Base-by-base conservation (phyloP, 768 basidiomycete species). In the Psilocybe subaeruginosa region DNA sequence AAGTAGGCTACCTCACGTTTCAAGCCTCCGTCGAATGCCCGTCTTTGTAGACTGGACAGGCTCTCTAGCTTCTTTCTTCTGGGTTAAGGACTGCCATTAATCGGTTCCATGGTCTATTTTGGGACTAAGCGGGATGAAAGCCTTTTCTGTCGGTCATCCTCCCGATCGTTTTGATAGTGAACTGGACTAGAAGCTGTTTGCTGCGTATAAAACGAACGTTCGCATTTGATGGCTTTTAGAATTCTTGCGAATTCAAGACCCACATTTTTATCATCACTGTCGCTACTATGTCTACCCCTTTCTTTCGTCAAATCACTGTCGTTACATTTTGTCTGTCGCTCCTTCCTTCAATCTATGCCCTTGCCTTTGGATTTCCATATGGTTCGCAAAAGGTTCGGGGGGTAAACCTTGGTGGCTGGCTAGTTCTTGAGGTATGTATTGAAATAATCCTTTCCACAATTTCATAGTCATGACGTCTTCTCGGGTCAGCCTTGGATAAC, bases 401-500 rank as follows among this genome's bases (percentile, higher is more conserved):
- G 59, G 92, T 93, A 63, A 93, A 90, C 73, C 81, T 93, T n/a
- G 92, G 92, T 43, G 81, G 80, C 56, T 80, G 75, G 82, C 74
- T 82, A 30, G 78, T 82, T n/a, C 74, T 78, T 19, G 79, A 81
- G 72, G 79, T 82, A 48, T n/a, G 41, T 43, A 43, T n/a, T 16
- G 14, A 43, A n/a, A 4, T 9, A n/a, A 8, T 39, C 7, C 8
- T 14, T 39, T 39, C 14, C 14, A 39, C 14, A 39, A 8, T 39
- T 14, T 39, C 37, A 39, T 8, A 39, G 37, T 39, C 14, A 2
- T 39, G 3, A 45, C 14, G 23, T 27, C 12, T 8, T 48, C 11
- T 60, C 23, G 23, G 23, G 23, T 23, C 31, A 84, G 86, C 88
- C 90, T 7, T 92, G 88, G 88, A 88, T 91, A 66, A 91, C 89